Evolutionary conservation across 2,329 filamentous ascomycete genomes (phyloP), one percentile per base, ranked within the genome.

Genomic region (Calonectria multiphialidica): DNA sequence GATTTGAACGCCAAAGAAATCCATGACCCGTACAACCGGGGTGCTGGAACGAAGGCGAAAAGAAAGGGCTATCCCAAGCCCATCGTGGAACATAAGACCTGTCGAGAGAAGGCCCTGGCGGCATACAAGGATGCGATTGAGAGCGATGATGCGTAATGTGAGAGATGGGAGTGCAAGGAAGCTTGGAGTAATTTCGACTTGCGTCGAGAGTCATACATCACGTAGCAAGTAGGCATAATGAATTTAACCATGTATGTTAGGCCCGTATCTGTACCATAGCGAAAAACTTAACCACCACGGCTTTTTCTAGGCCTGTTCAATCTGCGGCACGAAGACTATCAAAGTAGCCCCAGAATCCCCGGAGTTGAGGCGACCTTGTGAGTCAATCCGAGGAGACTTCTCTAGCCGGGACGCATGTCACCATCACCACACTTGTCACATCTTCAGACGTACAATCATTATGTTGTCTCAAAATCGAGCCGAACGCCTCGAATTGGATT

Each of bases 11-110:
- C 90, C 0, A 92, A 91, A 74, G 93, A 92, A 10, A 90, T 98
- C 5, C 95, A 98, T 81, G 95, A 96, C 75, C 95, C 95, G 1
- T 96, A 96, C 81, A 89, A 86, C 2, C 88, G 92, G 59, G 92
- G 93, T 1, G 92, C 88, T 0, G 89, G 82, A 1, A 83, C 84
- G 12, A 82, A 88, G 74, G 93, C 92, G 9, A 88, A 89, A 83
- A 92, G 89, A 83, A 88, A 86, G 9, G 93, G 93, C 0, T 98
- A 98, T 81, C 95, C 95, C 0, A 86, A 87, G 81, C 90, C 90
- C 10, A 92, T 96, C 75, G 94, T 98, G 1, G 89, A 93, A 47
- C 95, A 98, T 82, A 93, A 92, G 79, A 86, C 86, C 15, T 89
- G 90, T 65, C 89, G 95, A 71, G 91, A 93, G 65, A 88, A 90